Base-by-base conservation (phyloP, 768 basidiomycete genomes). In the Hygrocybe punicea region DNA sequence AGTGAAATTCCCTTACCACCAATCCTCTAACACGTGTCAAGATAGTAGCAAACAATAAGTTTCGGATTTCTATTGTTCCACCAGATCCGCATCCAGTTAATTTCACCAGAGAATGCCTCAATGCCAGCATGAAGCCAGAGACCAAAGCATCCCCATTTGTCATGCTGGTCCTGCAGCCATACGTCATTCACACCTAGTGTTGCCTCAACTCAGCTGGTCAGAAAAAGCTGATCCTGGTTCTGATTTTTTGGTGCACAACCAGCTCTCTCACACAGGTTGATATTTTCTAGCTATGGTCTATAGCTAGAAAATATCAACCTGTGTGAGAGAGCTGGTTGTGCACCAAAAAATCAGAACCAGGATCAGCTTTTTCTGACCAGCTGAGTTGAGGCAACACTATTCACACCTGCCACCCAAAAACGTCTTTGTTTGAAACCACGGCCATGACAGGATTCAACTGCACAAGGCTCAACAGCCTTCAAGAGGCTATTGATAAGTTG, bases 101-200 rank as follows among this genome's bases (percentile, higher is more conserved):
- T 63, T 2, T 35, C 35, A 6, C 75, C 69, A 19, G 63, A 47
- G 29, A 63, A 69, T 8, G 69, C 65, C 19, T 76, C 74, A 6
- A 69, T 36, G 8, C 64, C 60, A n/a, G 58, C 55, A 52, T 76
- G 75, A 1, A 76, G 61, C 19, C 56, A 67, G 2, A 76, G 62
- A 0, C 71, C 71, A 59, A 73, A 79, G 7, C 63, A 55, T 10
- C 63, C 58, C 68, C 69, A 75, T 59, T 76, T 75, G 59, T 76
- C 69, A 60, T 76, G 73, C 58, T 76, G 74, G 53, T 76, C 71
- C 8, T 65, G 40, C n/a, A 57, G 34, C 67, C 67, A 73, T 0
- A 69, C 11, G 51, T 76, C 67, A 21, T 73, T 74, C 2, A 73
- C n/a, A n/a, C n/a, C n/a, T n/a, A n/a, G n/a, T n/a, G n/a, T n/a